These are phyloP conservation scores for Lentinula edodes DNA, from an alignment of 768 basidiomycete species.

Conservation along the genomic window DNA sequence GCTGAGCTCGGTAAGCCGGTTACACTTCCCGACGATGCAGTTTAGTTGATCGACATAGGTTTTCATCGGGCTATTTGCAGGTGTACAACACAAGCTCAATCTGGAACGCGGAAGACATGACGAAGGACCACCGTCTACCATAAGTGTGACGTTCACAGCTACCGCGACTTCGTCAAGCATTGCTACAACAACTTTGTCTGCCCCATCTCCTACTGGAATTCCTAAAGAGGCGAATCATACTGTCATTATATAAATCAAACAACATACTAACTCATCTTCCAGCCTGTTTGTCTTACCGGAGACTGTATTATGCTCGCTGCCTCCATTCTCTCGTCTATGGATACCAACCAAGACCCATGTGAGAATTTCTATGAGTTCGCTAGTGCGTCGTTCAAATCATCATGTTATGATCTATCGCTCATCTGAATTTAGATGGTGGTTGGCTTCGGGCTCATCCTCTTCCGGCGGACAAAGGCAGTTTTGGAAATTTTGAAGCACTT, in stretches of 20 bases:
- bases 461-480: constrained; percentile 77
- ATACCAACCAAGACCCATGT: constrained; percentile 84
- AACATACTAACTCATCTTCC: constrained; percentile 8
- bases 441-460: constrained; percentile 83
- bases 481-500: constrained; percentile 68
- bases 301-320: constrained; percentile 83
- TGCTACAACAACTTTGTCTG: constrained; percentile 32
- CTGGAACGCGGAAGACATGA: constrained; percentile 35
- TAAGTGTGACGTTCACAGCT: constrained; percentile 26
- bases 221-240: constrained; percentile 44
- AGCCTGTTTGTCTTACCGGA: constrained; percentile 69
- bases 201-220: constrained; percentile 44
- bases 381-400: constrained; percentile 48
- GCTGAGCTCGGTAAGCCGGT: constrained; percentile 51
- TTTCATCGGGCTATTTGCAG: constrained; percentile 93
- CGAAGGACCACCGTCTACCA: constrained; percentile 13
- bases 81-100: constrained; percentile 74
- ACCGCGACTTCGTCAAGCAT: constrained; percentile 38
- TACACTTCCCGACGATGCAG: neutral
- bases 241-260: neutral
- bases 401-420: constrained; percentile 6
- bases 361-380: constrained; percentile 93
- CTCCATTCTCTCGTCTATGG: constrained; percentile 73
- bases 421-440: constrained; percentile 63
- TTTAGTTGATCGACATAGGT: constrained; percentile 29